Conservation (phyloP, 2,329 filamentous ascomycete species). For the Beauveria medogensis region DNA sequence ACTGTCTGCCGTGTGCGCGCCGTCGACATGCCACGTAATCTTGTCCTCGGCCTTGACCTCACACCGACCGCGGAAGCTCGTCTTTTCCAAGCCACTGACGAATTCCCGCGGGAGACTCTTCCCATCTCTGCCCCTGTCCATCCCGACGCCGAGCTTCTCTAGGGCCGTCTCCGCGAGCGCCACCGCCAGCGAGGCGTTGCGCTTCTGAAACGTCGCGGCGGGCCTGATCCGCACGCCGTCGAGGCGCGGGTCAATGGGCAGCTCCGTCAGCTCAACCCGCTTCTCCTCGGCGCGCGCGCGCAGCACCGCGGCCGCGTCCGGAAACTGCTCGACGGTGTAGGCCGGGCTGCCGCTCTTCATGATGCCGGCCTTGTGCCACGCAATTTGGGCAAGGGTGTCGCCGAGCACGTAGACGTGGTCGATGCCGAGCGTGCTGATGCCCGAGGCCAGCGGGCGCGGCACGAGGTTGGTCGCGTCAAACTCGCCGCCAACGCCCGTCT, state of each 20-base stretch:
- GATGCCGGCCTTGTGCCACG: slow-evolving; percentile 68
- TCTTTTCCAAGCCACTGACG: slow-evolving; percentile 62
- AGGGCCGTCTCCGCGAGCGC: slow-evolving; percentile 44
- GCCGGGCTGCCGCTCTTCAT: slow-evolving; percentile 53
- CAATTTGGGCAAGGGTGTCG: slow-evolving; percentile 54
- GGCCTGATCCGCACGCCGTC: slow-evolving; percentile 40
- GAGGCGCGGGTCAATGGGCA: slow-evolving; percentile 40
- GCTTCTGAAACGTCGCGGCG: slow-evolving; percentile 49
- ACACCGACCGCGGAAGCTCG: slow-evolving; percentile 74
- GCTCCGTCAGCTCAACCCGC: slow-evolving; percentile 35
- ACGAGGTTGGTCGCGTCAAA: slow-evolving; percentile 63
- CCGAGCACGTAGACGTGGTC: slow-evolving; percentile 61
- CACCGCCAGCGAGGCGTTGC: slow-evolving; percentile 47
- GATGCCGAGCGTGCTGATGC: slow-evolving; percentile 58
- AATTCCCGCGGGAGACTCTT: slow-evolving; percentile 53
- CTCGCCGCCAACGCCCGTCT: slow-evolving; percentile 60
- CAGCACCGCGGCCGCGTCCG: slow-evolving; percentile 38
- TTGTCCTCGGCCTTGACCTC: slow-evolving; percentile 46
- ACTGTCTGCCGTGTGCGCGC: slow-evolving; percentile 87
- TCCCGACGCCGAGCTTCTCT: slow-evolving; percentile 31
- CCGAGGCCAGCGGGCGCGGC: slow-evolving; percentile 46
- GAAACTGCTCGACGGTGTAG: slow-evolving; percentile 48
- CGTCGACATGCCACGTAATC: slow-evolving; percentile 81
- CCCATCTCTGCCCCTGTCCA: slow-evolving; percentile 16
- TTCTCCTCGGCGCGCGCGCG: slow-evolving; percentile 44